Base-by-base conservation (phyloP, 805 yeast species). In the Metschnikowia henanensis region DNA sequence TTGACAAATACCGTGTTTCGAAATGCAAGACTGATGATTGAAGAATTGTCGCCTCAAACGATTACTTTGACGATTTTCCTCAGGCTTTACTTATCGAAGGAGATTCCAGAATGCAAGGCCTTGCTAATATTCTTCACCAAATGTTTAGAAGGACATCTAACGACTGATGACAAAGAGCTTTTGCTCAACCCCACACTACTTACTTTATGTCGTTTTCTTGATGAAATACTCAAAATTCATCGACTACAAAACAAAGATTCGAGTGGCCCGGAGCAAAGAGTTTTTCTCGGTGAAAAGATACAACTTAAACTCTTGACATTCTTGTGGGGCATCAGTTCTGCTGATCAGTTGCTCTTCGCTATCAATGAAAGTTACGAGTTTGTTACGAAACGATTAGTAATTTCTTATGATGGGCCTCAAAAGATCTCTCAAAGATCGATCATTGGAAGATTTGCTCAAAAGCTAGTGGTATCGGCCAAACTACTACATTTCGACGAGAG, bases 21-120 rank as follows among this genome's bases (percentile, higher is more conserved):
- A 26, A 34, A 33, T 21, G n/a, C 32, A 20, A 34, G 28, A 16
- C 23, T 22, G 30, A 33, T 39, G 35, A 34, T 30, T 28, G 75
- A 70, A 42, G 73, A 65, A 41, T 47, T 82, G 21, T 75, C 84
- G 5, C 81, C 87, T 0, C 73, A 77, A 43, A 80, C 78, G 50
- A 60, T 83, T 0, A 77, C 81, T 1, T 51, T 81, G 1, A 52
- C 81, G 8, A 60, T 74, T 3, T 54, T 83, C 12, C 67, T 81
- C 5, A 69, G 70, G 13, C 73, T 75, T 0, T 77, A 77, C 51
- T 67, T 80, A 35, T 57, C 67, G 10, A 67, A 67, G 7, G 57
- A 58, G 13, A 49, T 76, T 2, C 80, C 49, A 8, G 30, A 31
- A 7, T 29, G 41, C 37, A 45, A 47, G n/a, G 39, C 13, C 15